Percentiles rank a stretch among this genome's conserved stretches.
Evolutionary conservation across 208 protist genomes (phyloP).

Genomic region (Crithidia acanthocephali): DNA sequence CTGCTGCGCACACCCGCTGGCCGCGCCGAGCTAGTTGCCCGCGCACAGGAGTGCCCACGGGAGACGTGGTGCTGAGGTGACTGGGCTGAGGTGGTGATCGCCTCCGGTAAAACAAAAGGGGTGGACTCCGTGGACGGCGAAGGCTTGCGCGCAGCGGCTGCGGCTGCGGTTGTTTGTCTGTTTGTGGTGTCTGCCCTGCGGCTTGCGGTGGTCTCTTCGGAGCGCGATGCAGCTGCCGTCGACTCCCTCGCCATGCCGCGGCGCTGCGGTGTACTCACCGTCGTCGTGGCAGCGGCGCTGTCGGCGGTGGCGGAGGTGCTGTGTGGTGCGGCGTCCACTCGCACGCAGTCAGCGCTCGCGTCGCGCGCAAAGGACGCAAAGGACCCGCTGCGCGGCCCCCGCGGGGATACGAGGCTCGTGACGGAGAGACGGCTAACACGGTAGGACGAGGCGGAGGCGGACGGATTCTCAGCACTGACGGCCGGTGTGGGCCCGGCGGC

Average conservation of each 20-base stretch:
- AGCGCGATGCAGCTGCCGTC: background rate
- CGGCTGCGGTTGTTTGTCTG: background rate
- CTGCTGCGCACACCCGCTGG: background rate
- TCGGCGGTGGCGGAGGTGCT: background rate
- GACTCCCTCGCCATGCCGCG: background rate
- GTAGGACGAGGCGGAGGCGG: constrained; percentile 5
- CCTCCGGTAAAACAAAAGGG: background rate
- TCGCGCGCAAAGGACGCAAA: background rate
- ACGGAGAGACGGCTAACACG: background rate
- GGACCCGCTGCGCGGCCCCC: background rate
- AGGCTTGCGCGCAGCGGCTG: background rate
- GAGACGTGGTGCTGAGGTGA: background rate
- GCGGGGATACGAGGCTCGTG: constrained; percentile 7
- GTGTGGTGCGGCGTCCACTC: background rate
- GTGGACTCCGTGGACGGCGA: background rate
- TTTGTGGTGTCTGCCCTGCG: background rate
- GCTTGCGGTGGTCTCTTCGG: background rate
- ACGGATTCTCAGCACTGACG: background rate
- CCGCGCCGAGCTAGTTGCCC: background rate
- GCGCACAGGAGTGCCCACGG: constrained; percentile 3
- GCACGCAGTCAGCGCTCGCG: constrained; percentile 8
- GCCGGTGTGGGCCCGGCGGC: background rate
- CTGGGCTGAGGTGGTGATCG: background rate
- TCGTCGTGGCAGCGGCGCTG: too few species aligned
- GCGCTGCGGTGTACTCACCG: background rate